These are phyloP conservation scores for Rosa lucieae DNA, from an alignment of 306 rosid species.

Conservation along the genomic window DNA sequence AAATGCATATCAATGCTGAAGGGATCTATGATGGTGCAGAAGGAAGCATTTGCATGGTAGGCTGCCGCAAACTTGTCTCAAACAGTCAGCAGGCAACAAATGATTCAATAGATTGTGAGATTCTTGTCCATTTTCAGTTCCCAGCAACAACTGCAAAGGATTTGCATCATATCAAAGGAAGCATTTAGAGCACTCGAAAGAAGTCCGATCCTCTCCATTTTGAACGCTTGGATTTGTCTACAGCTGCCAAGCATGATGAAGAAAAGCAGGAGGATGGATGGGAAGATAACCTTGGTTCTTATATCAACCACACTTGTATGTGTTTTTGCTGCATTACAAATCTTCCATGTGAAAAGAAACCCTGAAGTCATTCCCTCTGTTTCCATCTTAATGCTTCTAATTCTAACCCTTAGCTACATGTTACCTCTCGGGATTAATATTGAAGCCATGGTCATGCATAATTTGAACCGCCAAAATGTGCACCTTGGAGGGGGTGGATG, in stretches of 20 bases:
- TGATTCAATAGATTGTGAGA: slow-evolving; percentile 45
- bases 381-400: slow-evolving; percentile 50
- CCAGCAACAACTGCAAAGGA: slow-evolving; percentile 22
- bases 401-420: slow-evolving; percentile 44
- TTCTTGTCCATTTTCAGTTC: slow-evolving; percentile 48
- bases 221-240: slow-evolving; percentile 28
- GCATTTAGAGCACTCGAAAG: slow-evolving; percentile 46
- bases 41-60: slow-evolving; percentile 70
- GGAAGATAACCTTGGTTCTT: neutral
- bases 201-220: slow-evolving; percentile 51
- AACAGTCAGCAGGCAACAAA: neutral
- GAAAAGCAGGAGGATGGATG: slow-evolving; percentile 42
- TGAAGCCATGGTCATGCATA: slow-evolving; percentile 40
- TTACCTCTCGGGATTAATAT: slow-evolving; percentile 49
- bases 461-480: neutral
- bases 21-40: slow-evolving; percentile 54
- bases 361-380: slow-evolving; percentile 48
- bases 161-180: slow-evolving; percentile 36
- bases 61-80: slow-evolving; percentile 40
- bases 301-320: slow-evolving; percentile 41
- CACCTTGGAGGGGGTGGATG: slow-evolving; percentile 9
- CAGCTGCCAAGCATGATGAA: slow-evolving; percentile 11
- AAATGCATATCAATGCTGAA: slow-evolving; percentile 38
- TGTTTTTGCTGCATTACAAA: neutral
- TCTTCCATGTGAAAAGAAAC: slow-evolving; percentile 35